Evolutionary conservation across 495 filamentous ascomycete species (phyloP).

Genomic region (Bathelium albidoporum): DNA sequence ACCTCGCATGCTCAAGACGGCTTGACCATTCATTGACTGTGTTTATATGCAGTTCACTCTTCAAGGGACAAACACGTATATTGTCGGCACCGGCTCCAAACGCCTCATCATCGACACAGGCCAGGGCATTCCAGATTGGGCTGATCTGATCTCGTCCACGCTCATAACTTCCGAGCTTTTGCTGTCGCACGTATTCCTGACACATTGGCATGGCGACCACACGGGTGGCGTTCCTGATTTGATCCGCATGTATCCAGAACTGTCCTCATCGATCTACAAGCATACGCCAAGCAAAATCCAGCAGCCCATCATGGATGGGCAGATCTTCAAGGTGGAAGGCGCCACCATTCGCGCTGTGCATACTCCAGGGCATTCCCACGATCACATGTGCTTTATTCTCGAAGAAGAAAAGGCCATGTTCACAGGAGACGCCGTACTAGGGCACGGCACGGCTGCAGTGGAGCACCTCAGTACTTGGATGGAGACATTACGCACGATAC

Average conservation of each 20-base stretch:
- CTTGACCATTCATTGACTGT: constrained; percentile 4
- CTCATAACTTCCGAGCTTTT: constrained; percentile 2
- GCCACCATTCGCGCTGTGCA: constrained; percentile 35
- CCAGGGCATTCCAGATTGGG: constrained; percentile 45
- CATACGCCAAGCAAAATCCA: constrained; percentile 40
- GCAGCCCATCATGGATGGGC: constrained; percentile 40
- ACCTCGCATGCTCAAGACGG: not conserved
- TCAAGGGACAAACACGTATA: constrained; percentile 78
- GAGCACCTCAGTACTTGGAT: constrained; percentile 35
- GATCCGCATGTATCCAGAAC: constrained; percentile 11
- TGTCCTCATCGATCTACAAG: constrained; percentile 31
- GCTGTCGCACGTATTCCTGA: constrained; percentile 15
- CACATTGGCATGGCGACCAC: constrained; percentile 22
- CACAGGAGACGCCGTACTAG: constrained; percentile 31
- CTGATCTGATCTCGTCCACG: constrained; percentile 20
- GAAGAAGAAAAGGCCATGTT: constrained; percentile 21
- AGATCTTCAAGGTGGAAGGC: constrained; percentile 33
- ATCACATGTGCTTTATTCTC: constrained; percentile 42
- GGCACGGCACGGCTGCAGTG: constrained; percentile 34
- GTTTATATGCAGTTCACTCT: constrained; percentile 34
- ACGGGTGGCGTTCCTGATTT: constrained; percentile 18
- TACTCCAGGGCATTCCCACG: constrained; percentile 34
- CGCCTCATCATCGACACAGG: constrained; percentile 76
- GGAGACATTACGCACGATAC: constrained; percentile 28
- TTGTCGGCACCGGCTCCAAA: constrained; percentile 57